Evolutionary conservation across 2,329 filamentous ascomycete genomes (phyloP).

Genomic region (Diplodia intermedia): DNA sequence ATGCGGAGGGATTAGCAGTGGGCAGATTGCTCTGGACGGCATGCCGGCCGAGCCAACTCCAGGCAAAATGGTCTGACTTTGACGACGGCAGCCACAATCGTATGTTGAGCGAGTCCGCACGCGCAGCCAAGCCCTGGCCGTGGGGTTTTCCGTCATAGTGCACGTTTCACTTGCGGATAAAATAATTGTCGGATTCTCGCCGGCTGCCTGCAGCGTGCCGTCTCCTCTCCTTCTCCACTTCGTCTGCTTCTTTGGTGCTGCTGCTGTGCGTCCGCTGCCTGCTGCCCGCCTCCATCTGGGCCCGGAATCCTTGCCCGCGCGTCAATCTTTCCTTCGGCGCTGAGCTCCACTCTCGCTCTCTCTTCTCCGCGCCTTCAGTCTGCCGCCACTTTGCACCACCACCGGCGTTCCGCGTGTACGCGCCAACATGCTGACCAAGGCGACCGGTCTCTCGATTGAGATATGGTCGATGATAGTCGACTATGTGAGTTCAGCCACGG

Average conservation of each 20-base stretch:
- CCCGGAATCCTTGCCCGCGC: neutral
- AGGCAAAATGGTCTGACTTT: constrained; percentile 29
- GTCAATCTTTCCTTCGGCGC: constrained; percentile 4
- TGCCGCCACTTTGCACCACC: neutral
- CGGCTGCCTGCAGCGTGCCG: constrained; percentile 1
- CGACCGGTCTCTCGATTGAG: constrained; percentile 48
- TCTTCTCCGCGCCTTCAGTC: neutral
- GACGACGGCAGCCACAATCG: constrained; percentile 28
- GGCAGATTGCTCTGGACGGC: constrained; percentile 24
- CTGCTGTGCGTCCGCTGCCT: neutral
- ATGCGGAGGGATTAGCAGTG: constrained; percentile 9
- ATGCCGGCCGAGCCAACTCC: constrained; percentile 27
- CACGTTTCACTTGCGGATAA: constrained; percentile 26
- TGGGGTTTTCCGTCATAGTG: constrained; percentile 17
- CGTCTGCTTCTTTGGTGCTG: neutral
- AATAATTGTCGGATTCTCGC: constrained; percentile 19
- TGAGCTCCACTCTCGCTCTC: neutral
- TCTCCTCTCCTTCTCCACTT: neutral
- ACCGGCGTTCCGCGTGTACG: neutral
- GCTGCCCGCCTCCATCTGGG: neutral
- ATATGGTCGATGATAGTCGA: constrained; percentile 36
- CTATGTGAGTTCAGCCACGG: constrained; percentile 25
- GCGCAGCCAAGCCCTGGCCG: constrained; percentile 16
- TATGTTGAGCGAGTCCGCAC: constrained; percentile 20
- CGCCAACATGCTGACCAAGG: constrained; percentile 42